Evolutionary conservation across 225 moss, liverwort and hornwort species (phyloP), one percentile per base, ranked within the genome.

Genomic region (Marchantia polymorpha): DNA sequence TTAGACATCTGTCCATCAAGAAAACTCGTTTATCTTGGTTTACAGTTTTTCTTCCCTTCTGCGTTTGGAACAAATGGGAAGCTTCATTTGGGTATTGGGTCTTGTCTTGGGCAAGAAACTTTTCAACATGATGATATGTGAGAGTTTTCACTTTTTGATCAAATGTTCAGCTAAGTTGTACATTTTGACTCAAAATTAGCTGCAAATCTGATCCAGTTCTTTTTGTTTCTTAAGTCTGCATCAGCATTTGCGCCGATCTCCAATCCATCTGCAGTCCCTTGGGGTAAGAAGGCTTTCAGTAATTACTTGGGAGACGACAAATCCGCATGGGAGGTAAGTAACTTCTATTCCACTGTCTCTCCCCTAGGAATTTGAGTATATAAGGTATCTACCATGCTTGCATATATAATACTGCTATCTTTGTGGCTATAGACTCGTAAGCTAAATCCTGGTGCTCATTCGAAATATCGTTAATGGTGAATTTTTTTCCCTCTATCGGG

Each of bases 191-290:
- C 39, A 22, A 47, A 69, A 16, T 47, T n/a, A 71, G 17, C 30
- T 27, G 53, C 27, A 51, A 29, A 23, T 54, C 29, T 51, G 50
- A 53, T n/a, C 27, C 15, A 54, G 10, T 73, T 73, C 54, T 73
- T 23, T n/a, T 8, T 2, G 12, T 65, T 65, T 69, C 52, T 17
- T 11, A 91, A 97, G 94, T 94, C 93, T 78, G 94, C 91, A n/a
- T 95, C 97, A 81, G 95, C 95, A 0, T 90, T 99, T 88, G 91
- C 97, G 39, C 97, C 97, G 4, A 83, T 95, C 74, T 83, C 86
- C 85, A 94, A 99, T 75, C 97, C 95, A 22, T 84, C 81, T 39
- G 84, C 80, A 26, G 88, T 84, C 27, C 87, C 90, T 53, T 92
- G 92, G 93, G 97, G 95, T 49, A 78, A 77, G 51, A 99, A 95